Conservation (phyloP, 257 asterid species). For the Solanum piurae region DNA sequence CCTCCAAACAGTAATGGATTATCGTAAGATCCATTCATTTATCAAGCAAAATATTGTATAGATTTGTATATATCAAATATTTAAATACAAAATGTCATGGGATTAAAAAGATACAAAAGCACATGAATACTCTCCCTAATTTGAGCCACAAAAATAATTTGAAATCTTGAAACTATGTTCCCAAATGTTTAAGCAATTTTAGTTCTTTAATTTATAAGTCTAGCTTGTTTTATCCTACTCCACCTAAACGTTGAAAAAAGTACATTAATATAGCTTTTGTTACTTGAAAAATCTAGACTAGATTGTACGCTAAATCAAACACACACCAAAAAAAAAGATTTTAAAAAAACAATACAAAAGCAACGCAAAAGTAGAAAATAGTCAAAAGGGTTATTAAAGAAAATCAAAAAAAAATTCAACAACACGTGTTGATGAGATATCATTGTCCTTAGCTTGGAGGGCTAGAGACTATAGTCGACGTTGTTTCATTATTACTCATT, state of each 20-base stretch:
- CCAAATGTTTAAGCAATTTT: not conserved
- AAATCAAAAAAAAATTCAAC: not conserved
- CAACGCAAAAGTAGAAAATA: not conserved
- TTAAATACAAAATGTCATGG: not conserved
- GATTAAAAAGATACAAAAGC: not conserved
- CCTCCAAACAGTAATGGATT: not conserved
- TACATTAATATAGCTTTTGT: not conserved
- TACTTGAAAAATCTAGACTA: not conserved
- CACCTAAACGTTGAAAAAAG: not conserved
- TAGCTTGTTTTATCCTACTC: not conserved
- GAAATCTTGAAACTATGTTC: not conserved
- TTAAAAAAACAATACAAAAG: not conserved
- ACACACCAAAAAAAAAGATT: not conserved
- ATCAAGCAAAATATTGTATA: not conserved
- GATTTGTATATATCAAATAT: not conserved
- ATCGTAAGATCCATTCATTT: not conserved
- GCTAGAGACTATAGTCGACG: not conserved
- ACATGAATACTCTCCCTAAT: not conserved
- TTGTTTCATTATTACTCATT: not conserved
- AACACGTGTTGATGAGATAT: not conserved
- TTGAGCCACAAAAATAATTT: not conserved
- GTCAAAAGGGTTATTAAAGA: not conserved
- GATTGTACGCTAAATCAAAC: not conserved
- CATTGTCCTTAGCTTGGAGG: not conserved
- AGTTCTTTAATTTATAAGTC: not conserved